Base-by-base conservation (phyloP, 495 filamentous ascomycete genomes). In the Talaromyces ruber region DNA sequence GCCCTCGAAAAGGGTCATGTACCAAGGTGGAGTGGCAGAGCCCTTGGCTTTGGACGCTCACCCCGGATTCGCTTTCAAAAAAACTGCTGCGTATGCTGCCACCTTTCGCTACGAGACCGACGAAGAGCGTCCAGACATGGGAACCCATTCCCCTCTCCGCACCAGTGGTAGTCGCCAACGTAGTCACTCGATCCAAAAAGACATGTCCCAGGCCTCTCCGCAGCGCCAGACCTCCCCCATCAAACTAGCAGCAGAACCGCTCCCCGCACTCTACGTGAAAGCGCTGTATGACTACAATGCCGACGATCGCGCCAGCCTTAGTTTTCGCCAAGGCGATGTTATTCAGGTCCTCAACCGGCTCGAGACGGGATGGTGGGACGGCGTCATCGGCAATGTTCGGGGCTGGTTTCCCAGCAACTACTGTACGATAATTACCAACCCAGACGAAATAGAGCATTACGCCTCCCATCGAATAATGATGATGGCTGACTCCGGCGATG, bases 351-450 rank as follows among this genome's bases (percentile, higher is more conserved):
- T 98, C 62, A 98, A 96, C 61, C 93, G 96, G 73, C 80, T 98
- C 47, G 95, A 97, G 68, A 98, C 92, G 64, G 94, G 94, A 8
- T 98, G 94, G 94, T 98, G 94, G 94, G 94, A 98, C 76, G 94
- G 94, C 9, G 90, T 98, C 43, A 93, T 98, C 70, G 72, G 77
- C 60, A 88, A 93, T 64, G 86, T 93, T 62, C 86, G 94, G 65
- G 94, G 94, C 60, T 98, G 94, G 94, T 98, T 98, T 76, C 94
- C 94, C 7, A 98, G 94, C 81, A 98, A 98, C 72, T 98, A 98
- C 76, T 98, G 94, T 75, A 83, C 87, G 59, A 83, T 94, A 45
- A 89, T 97, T 67, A 77, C 86, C 24, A 88, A 86, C 67, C 81
- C 84, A 47, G 85, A 89, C 55, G 90, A 95, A 62, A 69, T 79